Evolutionary conservation across 164 flowering plant species (phyloP).

Genomic region (Echeveria elegans): DNA sequence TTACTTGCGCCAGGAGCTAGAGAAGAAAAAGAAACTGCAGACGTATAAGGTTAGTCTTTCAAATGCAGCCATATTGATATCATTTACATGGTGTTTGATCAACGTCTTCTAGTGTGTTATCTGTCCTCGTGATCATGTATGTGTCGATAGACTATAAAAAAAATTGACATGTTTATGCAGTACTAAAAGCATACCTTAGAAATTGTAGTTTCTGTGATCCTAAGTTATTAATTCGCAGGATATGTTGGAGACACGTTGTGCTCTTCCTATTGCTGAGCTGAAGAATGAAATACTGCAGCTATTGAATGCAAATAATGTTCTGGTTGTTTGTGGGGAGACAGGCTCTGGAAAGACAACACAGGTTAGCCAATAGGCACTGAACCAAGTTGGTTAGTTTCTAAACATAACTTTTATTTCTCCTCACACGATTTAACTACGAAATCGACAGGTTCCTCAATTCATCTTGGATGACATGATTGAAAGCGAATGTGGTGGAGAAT

Average conservation of each 20-base stretch:
- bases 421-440: neutral
- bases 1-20: slow-evolving; percentile 38
- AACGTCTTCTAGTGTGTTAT: neutral
- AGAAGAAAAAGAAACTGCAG: slow-evolving; percentile 36
- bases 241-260: slow-evolving; percentile 59
- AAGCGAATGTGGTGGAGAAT: slow-evolving; percentile 61
- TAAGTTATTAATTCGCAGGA: slow-evolving; percentile 26
- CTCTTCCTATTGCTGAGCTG: slow-evolving; percentile 70
- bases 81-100: neutral
- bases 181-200: neutral
- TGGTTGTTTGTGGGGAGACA: slow-evolving; percentile 90
- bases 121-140: neutral
- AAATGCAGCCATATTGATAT: neutral
- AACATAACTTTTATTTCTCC: neutral
- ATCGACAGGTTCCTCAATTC: slow-evolving; percentile 81
- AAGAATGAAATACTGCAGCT: slow-evolving; percentile 44
- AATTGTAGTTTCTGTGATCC: neutral
- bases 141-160: neutral
- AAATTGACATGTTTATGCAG: neutral
- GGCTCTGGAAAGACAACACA: slow-evolving; percentile 98
- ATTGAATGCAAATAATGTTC: slow-evolving; percentile 61
- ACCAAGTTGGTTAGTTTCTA: neutral
- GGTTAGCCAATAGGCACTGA: slow-evolving; percentile 37
- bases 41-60: slow-evolving; percentile 48
- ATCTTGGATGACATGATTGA: slow-evolving; percentile 89